Evolutionary conservation across 192 early-diverging fungal species (phyloP).

Genomic region (Mortierella hygrophila): DNA sequence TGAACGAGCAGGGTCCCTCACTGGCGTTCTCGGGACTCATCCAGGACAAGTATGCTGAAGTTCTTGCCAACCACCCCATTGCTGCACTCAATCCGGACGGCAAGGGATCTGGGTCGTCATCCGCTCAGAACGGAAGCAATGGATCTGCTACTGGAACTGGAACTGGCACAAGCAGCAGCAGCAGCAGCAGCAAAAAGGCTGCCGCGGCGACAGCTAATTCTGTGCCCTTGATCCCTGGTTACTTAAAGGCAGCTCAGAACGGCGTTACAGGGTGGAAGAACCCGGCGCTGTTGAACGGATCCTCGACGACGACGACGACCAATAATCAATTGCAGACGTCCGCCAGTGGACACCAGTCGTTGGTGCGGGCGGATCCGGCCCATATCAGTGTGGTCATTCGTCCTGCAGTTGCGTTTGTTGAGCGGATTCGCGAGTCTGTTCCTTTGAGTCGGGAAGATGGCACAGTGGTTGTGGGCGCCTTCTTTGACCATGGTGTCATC

Average conservation of each 20-base stretch:
- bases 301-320: conserved; percentile 3
- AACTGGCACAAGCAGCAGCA: neutral
- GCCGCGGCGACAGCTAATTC: conserved; percentile 40
- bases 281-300: neutral
- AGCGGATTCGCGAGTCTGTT: conserved; percentile 39
- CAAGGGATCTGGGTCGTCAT: neutral
- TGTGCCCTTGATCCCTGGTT: conserved; percentile 45
- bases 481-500: conserved; percentile 55
- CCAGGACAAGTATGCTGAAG: conserved; percentile 53
- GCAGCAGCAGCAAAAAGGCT: conserved; percentile 25
- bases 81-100: conserved; percentile 13
- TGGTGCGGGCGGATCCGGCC: conserved; percentile 42
- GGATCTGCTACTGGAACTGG: neutral
- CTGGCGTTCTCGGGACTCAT: conserved; percentile 49
- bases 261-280: conserved; percentile 37
- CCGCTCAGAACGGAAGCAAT: neutral
- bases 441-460: conserved; percentile 54
- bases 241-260: conserved; percentile 44
- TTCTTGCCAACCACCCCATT: conserved; percentile 30
- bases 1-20: conserved; percentile 49
- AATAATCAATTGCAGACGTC: conserved; percentile 37
- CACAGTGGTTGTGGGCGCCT: conserved; percentile 51
- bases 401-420: conserved; percentile 51
- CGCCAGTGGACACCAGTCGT: conserved; percentile 46
- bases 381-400: conserved; percentile 55